Base-by-base conservation (phyloP, 78 protist genomes). In the Dictyostelium citrinum region DNA sequence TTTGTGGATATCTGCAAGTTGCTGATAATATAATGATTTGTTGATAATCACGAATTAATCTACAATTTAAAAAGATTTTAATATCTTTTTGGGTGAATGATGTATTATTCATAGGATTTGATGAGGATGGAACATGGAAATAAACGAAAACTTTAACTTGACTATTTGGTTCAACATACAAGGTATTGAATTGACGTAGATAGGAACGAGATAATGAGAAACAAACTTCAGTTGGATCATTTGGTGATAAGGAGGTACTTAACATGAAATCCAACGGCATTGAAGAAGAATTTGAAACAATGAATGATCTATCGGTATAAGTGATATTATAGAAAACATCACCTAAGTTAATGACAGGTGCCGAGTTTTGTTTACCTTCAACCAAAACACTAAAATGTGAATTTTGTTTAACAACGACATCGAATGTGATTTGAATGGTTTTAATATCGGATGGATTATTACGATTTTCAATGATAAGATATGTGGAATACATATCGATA, bases 201-300 rank as follows among this genome's bases (percentile, higher is more conserved):
- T 83, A 91, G 16, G 84, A 79, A 20, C 95, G 39, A 17, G 90
- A 81, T 22, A 91, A 58, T 10, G 95, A 91, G 84, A 91, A 91
- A 58, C 91, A 84, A 51, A 91, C 95, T 45, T 91, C 95, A 6
- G 90, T 81, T 1, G 82, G 55, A 55, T 91, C 95, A 31, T 61
- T 72, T 35, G 95, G 95, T 10, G 75, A 60, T 27, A 91, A 45
- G 14, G 78, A 74, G 5, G 90, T 91, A 8, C 77, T 75, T 10
- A 91, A 8, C 72, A 91, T 37, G 64, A 91, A 91, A 29, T 91
- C 95, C 80, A 91, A 45, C n/a, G 95, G 91, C 95, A 91, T 91
- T 2, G 84, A 80, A 27, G 95, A 91, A 6, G 84, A 64, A 29
- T 91, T 91, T 20, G 91, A 77, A 8, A 91, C 83, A 7, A 91